These are phyloP conservation scores for Heliocybe sulcata DNA, from an alignment of 1,284 basidiomycete genomes.

Conservation along the genomic window DNA sequence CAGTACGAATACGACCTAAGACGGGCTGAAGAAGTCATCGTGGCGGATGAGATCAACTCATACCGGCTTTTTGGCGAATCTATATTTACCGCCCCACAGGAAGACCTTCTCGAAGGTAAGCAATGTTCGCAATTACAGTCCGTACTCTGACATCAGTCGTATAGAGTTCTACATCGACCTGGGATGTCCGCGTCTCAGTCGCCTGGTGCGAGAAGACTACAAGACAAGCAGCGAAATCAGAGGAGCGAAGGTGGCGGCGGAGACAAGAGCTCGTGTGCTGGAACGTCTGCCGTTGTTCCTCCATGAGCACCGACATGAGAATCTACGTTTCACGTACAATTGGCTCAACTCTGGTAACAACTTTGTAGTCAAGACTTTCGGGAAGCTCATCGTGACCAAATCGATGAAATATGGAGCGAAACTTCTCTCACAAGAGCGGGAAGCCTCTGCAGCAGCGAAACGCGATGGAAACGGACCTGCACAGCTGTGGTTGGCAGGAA, in stretches of 20 bases:
- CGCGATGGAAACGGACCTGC: conserved; percentile 54
- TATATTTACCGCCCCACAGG: conserved; percentile 83
- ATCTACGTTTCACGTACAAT: conserved; percentile 60
- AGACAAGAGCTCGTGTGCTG: conserved; percentile 61
- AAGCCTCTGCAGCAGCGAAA: conserved; percentile 72
- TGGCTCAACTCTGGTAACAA: conserved; percentile 71
- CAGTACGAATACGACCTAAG: conserved; percentile 60
- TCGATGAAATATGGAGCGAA: conserved; percentile 44
- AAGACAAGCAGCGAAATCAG: conserved; percentile 48
- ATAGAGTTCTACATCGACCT: conserved; percentile 60
- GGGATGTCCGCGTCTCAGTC: conserved; percentile 66
- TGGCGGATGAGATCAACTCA: conserved; percentile 77
- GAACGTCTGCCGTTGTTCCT: conserved; percentile 90
- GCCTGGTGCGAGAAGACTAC: conserved; percentile 73
- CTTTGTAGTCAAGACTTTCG: conserved; percentile 66
- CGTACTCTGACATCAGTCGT: background rate
- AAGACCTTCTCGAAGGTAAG: conserved; percentile 76
- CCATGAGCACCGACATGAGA: conserved; percentile 77
- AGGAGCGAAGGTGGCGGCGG: conserved; percentile 37
- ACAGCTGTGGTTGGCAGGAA: conserved; percentile 69
- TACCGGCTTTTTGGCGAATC: conserved; percentile 73
- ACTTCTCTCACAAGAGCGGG: conserved; percentile 45
- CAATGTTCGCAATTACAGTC: background rate
- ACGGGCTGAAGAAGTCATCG: conserved; percentile 54
- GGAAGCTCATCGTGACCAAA: conserved; percentile 56